Percentiles rank a stretch among this genome's conserved stretches.
Evolutionary conservation across 1,284 basidiomycete genomes (phyloP).

Genomic region (Heliocybe sulcata): DNA sequence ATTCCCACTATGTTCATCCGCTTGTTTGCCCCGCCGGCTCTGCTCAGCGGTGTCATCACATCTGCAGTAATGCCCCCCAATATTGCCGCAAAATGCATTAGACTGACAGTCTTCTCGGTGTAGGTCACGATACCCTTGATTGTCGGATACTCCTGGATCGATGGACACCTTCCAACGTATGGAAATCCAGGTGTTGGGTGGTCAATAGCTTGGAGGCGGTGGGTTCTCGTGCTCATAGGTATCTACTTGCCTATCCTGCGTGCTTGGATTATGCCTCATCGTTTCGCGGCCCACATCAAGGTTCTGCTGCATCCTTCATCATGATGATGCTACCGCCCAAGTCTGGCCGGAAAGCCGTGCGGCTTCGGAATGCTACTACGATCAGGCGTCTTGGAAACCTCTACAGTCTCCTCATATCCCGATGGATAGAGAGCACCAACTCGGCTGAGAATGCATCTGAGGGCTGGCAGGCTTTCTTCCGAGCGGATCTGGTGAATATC

Average conservation of each 20-base stretch:
- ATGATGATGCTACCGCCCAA: constrained; percentile 44
- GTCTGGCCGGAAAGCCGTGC: constrained; percentile 40
- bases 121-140: constrained; percentile 38
- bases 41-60: constrained; percentile 30
- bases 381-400: constrained; percentile 30
- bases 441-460: constrained; percentile 7
- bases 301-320: constrained; percentile 37
- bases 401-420: constrained; percentile 35
- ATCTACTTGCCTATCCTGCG: constrained; percentile 3
- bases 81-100: background rate
- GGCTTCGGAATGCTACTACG: constrained; percentile 34
- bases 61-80: constrained; percentile 22
- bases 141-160: constrained; percentile 58
- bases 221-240: constrained; percentile 39
- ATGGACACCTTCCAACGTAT: constrained; percentile 38
- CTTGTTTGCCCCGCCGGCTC: constrained; percentile 38
- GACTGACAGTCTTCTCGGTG: background rate
- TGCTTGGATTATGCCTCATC: background rate
- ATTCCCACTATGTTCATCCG: constrained; percentile 49
- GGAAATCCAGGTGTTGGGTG: constrained; percentile 48
- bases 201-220: constrained; percentile 45
- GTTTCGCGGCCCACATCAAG: constrained; percentile 14
- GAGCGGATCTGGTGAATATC: constrained; percentile 23
- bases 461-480: constrained; percentile 21
- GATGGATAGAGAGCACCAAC: constrained; percentile 30